Percentiles rank a stretch among this genome's conserved stretches.
Conservation (phyloP, 306 rosid genomes). For the Casuarina equisetifolia region DNA sequence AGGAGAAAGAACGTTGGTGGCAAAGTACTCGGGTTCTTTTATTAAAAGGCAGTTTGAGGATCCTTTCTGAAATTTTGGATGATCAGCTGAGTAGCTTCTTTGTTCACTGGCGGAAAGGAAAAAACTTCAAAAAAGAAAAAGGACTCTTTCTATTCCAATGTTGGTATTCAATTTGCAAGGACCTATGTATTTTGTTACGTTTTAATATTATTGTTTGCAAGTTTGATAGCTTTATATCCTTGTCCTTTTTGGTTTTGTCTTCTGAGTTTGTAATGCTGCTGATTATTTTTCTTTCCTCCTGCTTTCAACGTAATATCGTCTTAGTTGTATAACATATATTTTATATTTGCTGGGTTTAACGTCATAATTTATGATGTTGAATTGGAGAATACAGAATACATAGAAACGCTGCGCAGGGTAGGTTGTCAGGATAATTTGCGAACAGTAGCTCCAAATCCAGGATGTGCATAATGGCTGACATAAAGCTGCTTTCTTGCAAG, state of each 20-base stretch:
- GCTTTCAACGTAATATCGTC: not conserved
- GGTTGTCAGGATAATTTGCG: not conserved
- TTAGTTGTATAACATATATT: not conserved
- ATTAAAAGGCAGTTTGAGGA: conserved; percentile 24
- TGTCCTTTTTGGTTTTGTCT: not conserved
- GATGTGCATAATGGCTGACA: too few relatives aligned
- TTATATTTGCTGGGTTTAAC: not conserved
- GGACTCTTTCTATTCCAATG: not conserved
- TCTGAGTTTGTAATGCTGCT: not conserved
- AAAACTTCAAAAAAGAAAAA: not conserved
- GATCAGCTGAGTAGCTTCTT: not conserved
- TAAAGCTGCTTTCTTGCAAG: too few relatives aligned
- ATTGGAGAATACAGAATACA: too few relatives aligned
- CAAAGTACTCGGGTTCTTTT: conserved; percentile 65
- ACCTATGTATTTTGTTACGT: too few relatives aligned
- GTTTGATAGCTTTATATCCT: not conserved
- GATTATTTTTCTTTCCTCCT: not conserved
- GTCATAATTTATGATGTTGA: not conserved
- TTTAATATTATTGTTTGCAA: too few relatives aligned
- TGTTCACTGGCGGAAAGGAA: not conserved
- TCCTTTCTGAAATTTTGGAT: not conserved
- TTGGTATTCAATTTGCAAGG: not conserved
- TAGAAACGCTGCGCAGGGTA: too few relatives aligned
- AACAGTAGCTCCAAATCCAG: not conserved
- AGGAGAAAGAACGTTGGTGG: conserved; percentile 63